Evolutionary conservation across 768 basidiomycete genomes (phyloP).

Genomic region (Mycena galopus): DNA sequence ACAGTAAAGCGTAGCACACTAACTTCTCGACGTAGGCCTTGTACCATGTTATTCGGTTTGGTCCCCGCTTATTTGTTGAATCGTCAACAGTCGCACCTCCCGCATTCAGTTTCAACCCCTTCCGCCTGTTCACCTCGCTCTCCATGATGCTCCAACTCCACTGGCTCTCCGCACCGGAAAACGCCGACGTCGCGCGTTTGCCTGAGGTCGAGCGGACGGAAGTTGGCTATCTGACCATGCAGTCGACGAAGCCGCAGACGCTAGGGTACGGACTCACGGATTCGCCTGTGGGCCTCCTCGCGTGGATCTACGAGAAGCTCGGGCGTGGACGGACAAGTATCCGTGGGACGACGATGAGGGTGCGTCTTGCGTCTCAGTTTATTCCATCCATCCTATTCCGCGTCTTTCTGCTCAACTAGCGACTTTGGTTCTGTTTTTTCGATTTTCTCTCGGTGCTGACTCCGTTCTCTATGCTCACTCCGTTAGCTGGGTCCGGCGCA

Average conservation of each 20-base stretch:
- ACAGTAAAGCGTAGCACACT: slow-evolving; percentile 62
- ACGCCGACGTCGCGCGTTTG: slow-evolving; percentile 37
- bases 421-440: no score
- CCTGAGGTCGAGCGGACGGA: slow-evolving; percentile 35
- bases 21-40: slow-evolving; percentile 52
- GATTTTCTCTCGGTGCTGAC: background rate
- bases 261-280: slow-evolving; percentile 58
- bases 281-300: slow-evolving; percentile 57
- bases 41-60: slow-evolving; percentile 25
- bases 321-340: slow-evolving; percentile 54
- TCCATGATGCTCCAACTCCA: slow-evolving; percentile 6
- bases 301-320: slow-evolving; percentile 51
- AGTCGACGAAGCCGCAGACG: slow-evolving; percentile 52
- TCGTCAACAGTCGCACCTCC: background rate
- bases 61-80: no score
- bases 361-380: background rate
- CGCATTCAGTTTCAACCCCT: slow-evolving; percentile 15
- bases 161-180: slow-evolving; percentile 36
- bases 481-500: slow-evolving; percentile 57
- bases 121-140: slow-evolving; percentile 2
- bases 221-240: slow-evolving; percentile 44
- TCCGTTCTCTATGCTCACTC: background rate
- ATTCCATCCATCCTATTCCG: background rate
- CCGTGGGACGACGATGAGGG: slow-evolving; percentile 62
- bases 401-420: background rate